Conservation (phyloP, 768 basidiomycete genomes). For the Rossbeevera mucosa region DNA sequence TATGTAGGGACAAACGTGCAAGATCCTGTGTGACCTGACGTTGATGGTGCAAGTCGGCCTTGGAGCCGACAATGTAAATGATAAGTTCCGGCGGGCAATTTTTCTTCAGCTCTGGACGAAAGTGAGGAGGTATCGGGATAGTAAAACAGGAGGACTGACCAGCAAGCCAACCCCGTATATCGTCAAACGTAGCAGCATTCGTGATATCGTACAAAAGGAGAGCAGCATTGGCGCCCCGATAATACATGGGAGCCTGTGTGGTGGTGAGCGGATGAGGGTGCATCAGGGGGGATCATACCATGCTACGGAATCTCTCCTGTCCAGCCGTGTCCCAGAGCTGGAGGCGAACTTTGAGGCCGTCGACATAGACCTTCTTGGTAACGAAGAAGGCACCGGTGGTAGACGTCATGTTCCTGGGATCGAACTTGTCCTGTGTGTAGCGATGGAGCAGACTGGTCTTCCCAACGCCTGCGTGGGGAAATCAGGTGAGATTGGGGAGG, state of each 20-base stretch:
- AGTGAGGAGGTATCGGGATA: neutral
- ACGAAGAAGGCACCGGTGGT: constrained; percentile 94
- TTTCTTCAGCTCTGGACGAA: constrained; percentile 73
- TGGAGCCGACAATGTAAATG: constrained; percentile 93
- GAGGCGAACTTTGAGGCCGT: constrained; percentile 80
- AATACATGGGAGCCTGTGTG: constrained; percentile 88
- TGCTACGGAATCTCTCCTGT: constrained; percentile 88
- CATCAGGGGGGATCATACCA: constrained; percentile 47
- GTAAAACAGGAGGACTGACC: constrained; percentile 42
- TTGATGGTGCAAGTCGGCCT: constrained; percentile 70
- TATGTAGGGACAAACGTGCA: constrained; percentile 77
- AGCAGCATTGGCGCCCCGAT: constrained; percentile 92
- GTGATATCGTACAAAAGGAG: constrained; percentile 95
- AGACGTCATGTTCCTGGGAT: constrained; percentile 81
- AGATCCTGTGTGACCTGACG: constrained; percentile 79
- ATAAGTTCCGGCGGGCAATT: constrained; percentile 84
- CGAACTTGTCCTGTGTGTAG: constrained; percentile 88
- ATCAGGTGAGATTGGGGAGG: constrained; percentile 13
- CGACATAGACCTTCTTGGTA: constrained; percentile 84
- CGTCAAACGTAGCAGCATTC: constrained; percentile 81
- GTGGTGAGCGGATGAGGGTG: constrained; percentile 13
- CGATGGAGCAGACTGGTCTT: constrained; percentile 89
- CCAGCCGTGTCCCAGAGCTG: constrained; percentile 94
- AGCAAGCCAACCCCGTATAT: constrained; percentile 88
- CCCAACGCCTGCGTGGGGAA: constrained; percentile 61